A percentile compares a stretch with the other conserved stretches of the same genome.
Evolutionary conservation across 495 filamentous ascomycete genomes (phyloP).

Genomic region (Trichocladium antarcticum): DNA sequence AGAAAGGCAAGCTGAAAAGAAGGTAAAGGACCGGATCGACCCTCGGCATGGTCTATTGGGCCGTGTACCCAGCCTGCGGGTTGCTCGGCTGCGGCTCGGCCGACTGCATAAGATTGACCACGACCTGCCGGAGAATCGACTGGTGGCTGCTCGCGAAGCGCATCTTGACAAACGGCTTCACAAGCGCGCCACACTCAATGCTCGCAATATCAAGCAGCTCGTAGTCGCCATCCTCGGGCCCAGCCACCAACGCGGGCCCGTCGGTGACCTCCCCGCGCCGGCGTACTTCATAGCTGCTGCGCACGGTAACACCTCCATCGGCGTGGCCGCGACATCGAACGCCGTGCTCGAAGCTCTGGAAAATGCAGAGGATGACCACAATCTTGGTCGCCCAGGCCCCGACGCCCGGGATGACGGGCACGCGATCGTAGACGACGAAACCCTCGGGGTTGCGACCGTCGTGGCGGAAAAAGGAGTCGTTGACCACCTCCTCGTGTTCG

Average conservation of each 20-base stretch:
- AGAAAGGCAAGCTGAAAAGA: no score
- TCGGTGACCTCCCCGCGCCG: slow-evolving; percentile 15
- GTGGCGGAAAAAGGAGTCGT: slow-evolving; percentile 29
- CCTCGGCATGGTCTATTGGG: no score
- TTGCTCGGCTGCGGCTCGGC: neutral
- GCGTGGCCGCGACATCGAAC: slow-evolving; percentile 25
- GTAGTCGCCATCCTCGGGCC: slow-evolving; percentile 18
- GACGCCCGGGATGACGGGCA: slow-evolving; percentile 30
- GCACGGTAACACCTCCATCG: slow-evolving; percentile 22
- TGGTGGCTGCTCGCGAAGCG: slow-evolving; percentile 19
- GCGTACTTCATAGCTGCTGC: slow-evolving; percentile 29
- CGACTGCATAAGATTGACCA: slow-evolving; percentile 7
- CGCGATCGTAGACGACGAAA: slow-evolving; percentile 28
- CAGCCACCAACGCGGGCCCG: neutral
- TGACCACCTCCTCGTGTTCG: slow-evolving; percentile 15
- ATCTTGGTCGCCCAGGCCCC: slow-evolving; percentile 22
- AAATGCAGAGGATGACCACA: slow-evolving; percentile 24
- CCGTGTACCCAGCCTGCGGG: neutral
- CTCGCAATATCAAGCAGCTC: slow-evolving; percentile 27
- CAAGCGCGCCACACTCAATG: slow-evolving; percentile 20
- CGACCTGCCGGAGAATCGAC: slow-evolving; percentile 19
- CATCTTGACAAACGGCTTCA: slow-evolving; percentile 25
- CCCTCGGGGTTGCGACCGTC: slow-evolving; percentile 20
- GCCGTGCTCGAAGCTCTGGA: slow-evolving; percentile 26
- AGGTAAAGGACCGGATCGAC: neutral